Evolutionary conservation across 192 early-diverging fungal species (phyloP).

Genomic region (Endogone sp.): DNA sequence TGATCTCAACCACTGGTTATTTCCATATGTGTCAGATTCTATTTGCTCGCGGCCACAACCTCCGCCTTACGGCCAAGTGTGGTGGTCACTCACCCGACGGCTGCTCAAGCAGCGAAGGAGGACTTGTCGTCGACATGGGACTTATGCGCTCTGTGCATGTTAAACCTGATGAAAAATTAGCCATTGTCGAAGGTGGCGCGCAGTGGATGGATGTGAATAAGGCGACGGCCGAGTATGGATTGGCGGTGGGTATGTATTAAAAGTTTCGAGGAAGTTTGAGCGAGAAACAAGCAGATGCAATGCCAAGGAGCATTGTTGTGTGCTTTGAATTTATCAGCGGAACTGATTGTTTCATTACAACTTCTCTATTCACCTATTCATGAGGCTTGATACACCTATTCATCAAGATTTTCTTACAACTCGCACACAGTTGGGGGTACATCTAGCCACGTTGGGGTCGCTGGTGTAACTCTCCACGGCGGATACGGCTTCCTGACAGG

Average conservation of each 20-base stretch:
- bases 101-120: conserved; percentile 15
- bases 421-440: conserved; percentile 24
- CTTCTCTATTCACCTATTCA: no score
- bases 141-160: conserved; percentile 14
- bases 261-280: neutral
- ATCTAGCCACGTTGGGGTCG: conserved; percentile 31
- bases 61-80: conserved; percentile 19
- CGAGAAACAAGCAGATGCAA: no score
- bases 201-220: conserved; percentile 31
- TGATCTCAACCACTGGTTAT: neutral
- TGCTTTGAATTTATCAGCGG: no score
- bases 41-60: conserved; percentile 12
- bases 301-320: no score
- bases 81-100: conserved; percentile 31
- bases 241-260: conserved; percentile 14
- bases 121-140: conserved; percentile 24
- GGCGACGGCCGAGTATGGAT: conserved; percentile 23
- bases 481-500: conserved; percentile 47
- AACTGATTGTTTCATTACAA: no score
- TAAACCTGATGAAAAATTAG: conserved; percentile 18
- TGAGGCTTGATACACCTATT: no score
- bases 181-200: conserved; percentile 40
- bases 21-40: conserved; percentile 12
- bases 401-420: no score
- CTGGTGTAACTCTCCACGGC: conserved; percentile 40